These are phyloP conservation scores for Tetrastigma voinierianum DNA, from an alignment of 164 flowering plant species.

Conservation along the genomic window DNA sequence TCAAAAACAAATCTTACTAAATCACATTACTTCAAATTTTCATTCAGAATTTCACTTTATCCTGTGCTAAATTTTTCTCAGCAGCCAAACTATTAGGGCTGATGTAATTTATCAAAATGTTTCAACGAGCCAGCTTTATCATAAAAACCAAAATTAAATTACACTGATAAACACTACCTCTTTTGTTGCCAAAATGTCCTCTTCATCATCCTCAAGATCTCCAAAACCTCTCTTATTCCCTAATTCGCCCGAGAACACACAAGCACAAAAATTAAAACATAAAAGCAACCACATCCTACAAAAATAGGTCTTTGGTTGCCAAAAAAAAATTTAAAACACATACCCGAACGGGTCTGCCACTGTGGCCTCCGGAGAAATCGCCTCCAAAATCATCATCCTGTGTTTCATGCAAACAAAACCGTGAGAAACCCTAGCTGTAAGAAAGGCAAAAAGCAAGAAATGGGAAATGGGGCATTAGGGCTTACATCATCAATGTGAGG, in stretches of 20 bases:
- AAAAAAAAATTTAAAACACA: slow-evolving; percentile 1
- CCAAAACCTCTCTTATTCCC: slow-evolving; percentile 88
- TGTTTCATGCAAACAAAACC: not conserved
- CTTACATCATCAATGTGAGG: slow-evolving; percentile 66
- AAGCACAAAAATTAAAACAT: not conserved
- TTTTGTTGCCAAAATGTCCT: slow-evolving; percentile 77
- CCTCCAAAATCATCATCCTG: slow-evolving; percentile 92
- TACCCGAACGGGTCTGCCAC: slow-evolving; percentile 51
- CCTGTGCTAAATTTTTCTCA: too few species aligned
- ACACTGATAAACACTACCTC: slow-evolving; percentile 40
- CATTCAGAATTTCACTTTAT: too few species aligned
- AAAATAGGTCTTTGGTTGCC: not conserved
- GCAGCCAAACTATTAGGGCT: too few species aligned
- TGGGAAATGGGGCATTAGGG: slow-evolving; percentile 7
- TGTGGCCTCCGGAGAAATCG: slow-evolving; percentile 51
- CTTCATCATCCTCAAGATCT: slow-evolving; percentile 95
- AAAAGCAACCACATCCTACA: not conserved
- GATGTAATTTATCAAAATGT: too few species aligned
- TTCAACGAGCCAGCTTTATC: too few species aligned
- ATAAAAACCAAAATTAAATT: not conserved
- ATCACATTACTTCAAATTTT: too few species aligned
- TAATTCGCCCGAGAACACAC: slow-evolving; percentile 16
- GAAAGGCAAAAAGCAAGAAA: not conserved
- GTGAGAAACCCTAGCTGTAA: slow-evolving; percentile 3
- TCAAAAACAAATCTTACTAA: too few species aligned